Conservation (phyloP, 208 protist genomes). For the Trypanosoma grayi region DNA sequence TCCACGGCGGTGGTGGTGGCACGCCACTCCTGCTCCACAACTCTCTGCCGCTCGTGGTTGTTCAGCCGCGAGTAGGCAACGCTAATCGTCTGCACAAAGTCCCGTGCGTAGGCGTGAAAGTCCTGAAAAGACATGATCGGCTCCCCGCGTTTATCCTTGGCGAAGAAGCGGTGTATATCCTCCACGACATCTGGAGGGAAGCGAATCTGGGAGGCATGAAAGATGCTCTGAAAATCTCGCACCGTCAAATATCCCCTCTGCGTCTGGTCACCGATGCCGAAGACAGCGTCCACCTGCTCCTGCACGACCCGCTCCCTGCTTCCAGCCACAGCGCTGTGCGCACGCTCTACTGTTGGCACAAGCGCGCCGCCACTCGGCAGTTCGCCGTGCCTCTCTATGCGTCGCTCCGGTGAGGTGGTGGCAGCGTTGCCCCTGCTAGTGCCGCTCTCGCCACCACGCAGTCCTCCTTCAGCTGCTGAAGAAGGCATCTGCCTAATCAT, state of each 20-base stretch:
- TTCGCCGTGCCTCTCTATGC: not conserved
- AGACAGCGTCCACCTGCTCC: conserved; percentile 64
- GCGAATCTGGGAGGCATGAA: conserved; percentile 47
- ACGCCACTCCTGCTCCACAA: conserved; percentile 43
- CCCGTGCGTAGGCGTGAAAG: conserved; percentile 59
- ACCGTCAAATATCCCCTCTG: conserved; percentile 29
- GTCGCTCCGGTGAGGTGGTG: no score
- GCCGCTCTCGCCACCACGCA: no score
- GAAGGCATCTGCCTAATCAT: no score
- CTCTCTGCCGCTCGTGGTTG: conserved; percentile 54
- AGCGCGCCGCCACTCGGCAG: not conserved
- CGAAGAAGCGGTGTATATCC: conserved; percentile 58
- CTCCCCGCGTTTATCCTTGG: conserved; percentile 21
- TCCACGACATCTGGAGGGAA: conserved; percentile 56
- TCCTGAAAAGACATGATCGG: conserved; percentile 38
- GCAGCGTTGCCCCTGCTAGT: no score
- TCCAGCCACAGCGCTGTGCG: not conserved
- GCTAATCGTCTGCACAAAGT: conserved; percentile 67
- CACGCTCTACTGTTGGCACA: not conserved
- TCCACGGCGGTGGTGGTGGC: conserved; percentile 31
- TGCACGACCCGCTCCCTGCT: conserved; percentile 37
- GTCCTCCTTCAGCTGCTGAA: no score
- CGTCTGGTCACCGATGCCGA: conserved; percentile 30
- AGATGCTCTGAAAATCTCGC: conserved; percentile 54
- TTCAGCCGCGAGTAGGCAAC: conserved; percentile 65